A percentile compares a stretch with the other conserved stretches of the same genome.
phyloP scores from a whole-genome alignment of 2,329 filamentous ascomycete species.

The Cladorrhinum sp. region DNA sequence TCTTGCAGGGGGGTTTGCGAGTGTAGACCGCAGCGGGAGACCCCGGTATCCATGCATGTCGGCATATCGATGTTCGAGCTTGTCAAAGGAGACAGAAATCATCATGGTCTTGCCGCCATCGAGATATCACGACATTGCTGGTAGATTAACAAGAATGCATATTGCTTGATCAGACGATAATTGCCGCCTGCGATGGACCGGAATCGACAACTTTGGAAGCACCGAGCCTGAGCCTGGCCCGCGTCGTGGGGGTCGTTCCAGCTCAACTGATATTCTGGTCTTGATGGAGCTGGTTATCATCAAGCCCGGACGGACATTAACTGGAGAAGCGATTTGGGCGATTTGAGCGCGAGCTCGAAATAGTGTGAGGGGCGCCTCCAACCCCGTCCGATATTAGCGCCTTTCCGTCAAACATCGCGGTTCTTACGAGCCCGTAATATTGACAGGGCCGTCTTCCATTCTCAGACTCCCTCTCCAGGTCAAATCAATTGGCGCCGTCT shows the following conservation, averaged over 20 bases:
- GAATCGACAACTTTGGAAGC: neutral
- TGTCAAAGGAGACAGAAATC: neutral
- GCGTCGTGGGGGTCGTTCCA: constrained; percentile 8
- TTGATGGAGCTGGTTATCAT: neutral
- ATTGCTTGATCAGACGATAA: neutral
- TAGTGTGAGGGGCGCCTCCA: neutral
- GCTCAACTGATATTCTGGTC: neutral
- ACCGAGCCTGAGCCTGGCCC: neutral
- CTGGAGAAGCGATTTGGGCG: neutral
- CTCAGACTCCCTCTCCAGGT: neutral
- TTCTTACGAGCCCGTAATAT: constrained; percentile 4
- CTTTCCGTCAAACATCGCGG: constrained; percentile 1
- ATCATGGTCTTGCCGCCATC: too few species aligned
- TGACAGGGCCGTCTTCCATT: constrained; percentile 6
- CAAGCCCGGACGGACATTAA: too few species aligned
- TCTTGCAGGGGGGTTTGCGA: neutral
- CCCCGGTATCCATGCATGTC: neutral
- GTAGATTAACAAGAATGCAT: neutral
- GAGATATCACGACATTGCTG: neutral
- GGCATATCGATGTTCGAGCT: neutral
- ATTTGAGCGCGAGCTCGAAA: neutral
- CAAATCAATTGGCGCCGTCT: neutral
- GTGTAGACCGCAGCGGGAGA: too few species aligned
- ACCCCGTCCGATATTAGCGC: constrained; percentile 8
- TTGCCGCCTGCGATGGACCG: neutral